These are phyloP conservation scores for Leccinum subfulvum DNA, from an alignment of 1,284 basidiomycete genomes.

Conservation along the genomic window DNA sequence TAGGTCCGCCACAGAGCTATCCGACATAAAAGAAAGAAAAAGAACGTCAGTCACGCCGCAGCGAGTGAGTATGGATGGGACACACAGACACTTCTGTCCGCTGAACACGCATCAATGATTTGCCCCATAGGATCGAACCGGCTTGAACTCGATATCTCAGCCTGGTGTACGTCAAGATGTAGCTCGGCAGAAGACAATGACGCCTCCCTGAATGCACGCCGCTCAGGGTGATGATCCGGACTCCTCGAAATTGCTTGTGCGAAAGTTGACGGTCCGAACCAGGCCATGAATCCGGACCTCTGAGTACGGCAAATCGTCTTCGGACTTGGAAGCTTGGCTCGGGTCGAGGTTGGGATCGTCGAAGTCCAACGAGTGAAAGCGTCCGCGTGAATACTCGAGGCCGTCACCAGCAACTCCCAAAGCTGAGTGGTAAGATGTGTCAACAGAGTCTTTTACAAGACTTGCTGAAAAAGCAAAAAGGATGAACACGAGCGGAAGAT, in stretches of 20 bases:
- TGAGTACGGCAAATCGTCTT: constrained; percentile 65
- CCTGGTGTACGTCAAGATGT: constrained; percentile 39
- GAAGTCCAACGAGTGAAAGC: constrained; percentile 16
- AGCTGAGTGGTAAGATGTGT: not conserved
- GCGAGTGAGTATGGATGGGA: constrained; percentile 15
- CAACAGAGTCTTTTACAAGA: too few species aligned
- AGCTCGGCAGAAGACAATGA: not conserved
- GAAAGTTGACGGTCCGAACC: constrained; percentile 56
- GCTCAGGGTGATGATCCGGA: constrained; percentile 72
- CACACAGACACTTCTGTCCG: constrained; percentile 76
- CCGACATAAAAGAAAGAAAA: not conserved
- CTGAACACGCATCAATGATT: constrained; percentile 79
- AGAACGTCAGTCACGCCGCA: not conserved
- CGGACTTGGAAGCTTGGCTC: constrained; percentile 30
- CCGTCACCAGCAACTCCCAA: not conserved
- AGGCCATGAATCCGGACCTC: constrained; percentile 47
- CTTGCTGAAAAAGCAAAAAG: not conserved
- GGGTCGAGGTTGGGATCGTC: constrained; percentile 49
- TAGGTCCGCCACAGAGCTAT: constrained; percentile 77
- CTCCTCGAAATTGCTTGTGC: constrained; percentile 76
- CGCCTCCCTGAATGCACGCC: constrained; percentile 67
- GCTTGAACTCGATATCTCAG: constrained; percentile 50
- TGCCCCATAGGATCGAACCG: constrained; percentile 80
- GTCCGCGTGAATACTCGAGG: not conserved
- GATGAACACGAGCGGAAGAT: constrained; percentile 12